phyloP scores from a whole-genome alignment of 176 grass and related monocot species.

The Saccharum officinarum region DNA sequence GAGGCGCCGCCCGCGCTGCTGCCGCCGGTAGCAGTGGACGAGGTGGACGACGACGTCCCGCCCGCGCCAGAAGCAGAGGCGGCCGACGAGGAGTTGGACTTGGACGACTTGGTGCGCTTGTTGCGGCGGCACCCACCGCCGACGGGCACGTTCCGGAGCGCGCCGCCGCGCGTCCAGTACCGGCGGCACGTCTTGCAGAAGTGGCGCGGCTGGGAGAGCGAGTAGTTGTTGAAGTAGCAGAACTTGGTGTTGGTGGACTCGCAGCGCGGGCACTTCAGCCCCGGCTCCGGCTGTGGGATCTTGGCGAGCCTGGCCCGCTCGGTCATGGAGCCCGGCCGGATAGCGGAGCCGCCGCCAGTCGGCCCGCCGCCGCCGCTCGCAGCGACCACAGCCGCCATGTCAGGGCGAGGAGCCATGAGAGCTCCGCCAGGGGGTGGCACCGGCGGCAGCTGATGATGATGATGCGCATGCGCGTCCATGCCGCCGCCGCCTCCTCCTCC shows the following conservation, averaged over 20 bases:
- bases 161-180: slow-evolving; percentile 89
- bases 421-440: slow-evolving; percentile 15
- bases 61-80: slow-evolving; percentile 34
- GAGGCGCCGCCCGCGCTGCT: slow-evolving; percentile 1
- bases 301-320: slow-evolving; percentile 68
- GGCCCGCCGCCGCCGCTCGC: slow-evolving; percentile 10
- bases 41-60: slow-evolving; percentile 56
- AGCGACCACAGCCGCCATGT: slow-evolving; percentile 31
- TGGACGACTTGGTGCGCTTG: slow-evolving; percentile 82
- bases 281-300: slow-evolving; percentile 74
- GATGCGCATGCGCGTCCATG: slow-evolving; percentile 21
- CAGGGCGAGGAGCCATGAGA: slow-evolving; percentile 48
- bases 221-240: slow-evolving; percentile 99
- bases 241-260: slow-evolving; percentile 97
- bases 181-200: slow-evolving; percentile 99
- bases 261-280: slow-evolving; percentile 96
- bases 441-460: slow-evolving; percentile 36
- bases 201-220: slow-evolving; percentile 93
- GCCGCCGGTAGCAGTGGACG: slow-evolving; percentile 35
- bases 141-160: slow-evolving; percentile 83
- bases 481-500: not conserved
- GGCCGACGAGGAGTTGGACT: slow-evolving; percentile 52
- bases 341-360: not conserved
- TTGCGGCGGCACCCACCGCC: slow-evolving; percentile 92
- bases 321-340: slow-evolving; percentile 63